These are phyloP conservation scores for Ormosia semicastrata DNA, from an alignment of 306 rosid genomes.

Conservation along the genomic window DNA sequence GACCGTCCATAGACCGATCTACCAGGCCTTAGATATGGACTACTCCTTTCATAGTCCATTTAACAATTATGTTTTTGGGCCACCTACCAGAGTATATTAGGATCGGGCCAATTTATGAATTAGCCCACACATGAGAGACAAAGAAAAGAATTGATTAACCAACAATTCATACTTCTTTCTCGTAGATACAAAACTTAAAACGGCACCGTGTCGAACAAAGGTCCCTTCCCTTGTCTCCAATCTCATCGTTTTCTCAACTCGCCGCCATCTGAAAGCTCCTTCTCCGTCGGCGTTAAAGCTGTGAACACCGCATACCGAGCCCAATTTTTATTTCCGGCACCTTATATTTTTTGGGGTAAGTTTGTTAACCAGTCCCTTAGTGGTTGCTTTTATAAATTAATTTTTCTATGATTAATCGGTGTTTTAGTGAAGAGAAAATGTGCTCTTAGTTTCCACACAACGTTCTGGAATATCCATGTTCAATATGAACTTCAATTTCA, in stretches of 20 bases:
- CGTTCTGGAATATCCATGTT: neutral
- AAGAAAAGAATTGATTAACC: too few relatives aligned
- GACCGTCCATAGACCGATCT: too few relatives aligned
- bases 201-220: too few relatives aligned
- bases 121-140: too few relatives aligned
- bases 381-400: neutral
- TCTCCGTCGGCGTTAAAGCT: neutral
- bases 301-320: neutral
- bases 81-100: too few relatives aligned
- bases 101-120: too few relatives aligned
- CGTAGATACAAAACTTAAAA: too few relatives aligned
- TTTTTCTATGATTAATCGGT: neutral
- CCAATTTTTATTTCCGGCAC: neutral
- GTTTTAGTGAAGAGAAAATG: neutral
- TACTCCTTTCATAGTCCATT: too few relatives aligned
- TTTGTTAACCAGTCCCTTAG: neutral
- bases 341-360: neutral
- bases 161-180: too few relatives aligned
- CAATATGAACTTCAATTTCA: neutral
- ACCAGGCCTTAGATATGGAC: too few relatives aligned
- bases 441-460: neutral
- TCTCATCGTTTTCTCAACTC: neutral
- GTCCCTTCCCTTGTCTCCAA: too few relatives aligned
- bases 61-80: too few relatives aligned
- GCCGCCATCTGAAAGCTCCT: neutral